These are phyloP conservation scores for Citrus trifoliata DNA, from an alignment of 345 rosid genomes.

Conservation along the genomic window DNA sequence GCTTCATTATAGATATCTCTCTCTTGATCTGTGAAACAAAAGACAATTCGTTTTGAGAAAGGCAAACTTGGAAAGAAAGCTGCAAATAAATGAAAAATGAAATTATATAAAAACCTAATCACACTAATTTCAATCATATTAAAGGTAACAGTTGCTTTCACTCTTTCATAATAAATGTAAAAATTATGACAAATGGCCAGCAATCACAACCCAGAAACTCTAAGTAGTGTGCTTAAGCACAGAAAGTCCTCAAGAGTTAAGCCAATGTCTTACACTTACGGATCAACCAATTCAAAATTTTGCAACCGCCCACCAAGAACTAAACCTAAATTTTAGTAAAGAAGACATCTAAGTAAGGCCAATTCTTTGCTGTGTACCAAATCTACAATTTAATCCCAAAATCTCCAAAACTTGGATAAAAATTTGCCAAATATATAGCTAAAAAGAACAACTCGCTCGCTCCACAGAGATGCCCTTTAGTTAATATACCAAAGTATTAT, in stretches of 20 bases:
- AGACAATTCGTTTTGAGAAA: background rate
- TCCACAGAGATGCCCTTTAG: background rate
- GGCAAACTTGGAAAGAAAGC: background rate
- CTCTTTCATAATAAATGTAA: background rate
- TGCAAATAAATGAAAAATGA: background rate
- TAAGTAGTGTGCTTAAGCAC: background rate
- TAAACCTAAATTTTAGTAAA: background rate
- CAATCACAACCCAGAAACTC: background rate
- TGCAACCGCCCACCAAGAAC: background rate
- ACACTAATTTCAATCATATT: background rate
- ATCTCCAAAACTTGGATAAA: background rate
- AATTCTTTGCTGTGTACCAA: background rate
- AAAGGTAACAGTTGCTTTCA: background rate
- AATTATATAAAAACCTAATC: background rate
- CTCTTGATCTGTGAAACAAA: slow-evolving; percentile 73
- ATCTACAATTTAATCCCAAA: background rate
- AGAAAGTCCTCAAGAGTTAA: background rate
- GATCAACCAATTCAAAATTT: background rate
- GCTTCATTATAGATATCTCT: slow-evolving; percentile 98
- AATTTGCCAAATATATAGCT: background rate
- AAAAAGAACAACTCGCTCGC: background rate
- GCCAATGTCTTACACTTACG: background rate
- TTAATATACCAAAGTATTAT: background rate
- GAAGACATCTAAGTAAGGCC: background rate
- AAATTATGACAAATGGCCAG: background rate